Base-by-base conservation (phyloP, 352 stramenopile genomes). In the Pythium myriotylum region DNA sequence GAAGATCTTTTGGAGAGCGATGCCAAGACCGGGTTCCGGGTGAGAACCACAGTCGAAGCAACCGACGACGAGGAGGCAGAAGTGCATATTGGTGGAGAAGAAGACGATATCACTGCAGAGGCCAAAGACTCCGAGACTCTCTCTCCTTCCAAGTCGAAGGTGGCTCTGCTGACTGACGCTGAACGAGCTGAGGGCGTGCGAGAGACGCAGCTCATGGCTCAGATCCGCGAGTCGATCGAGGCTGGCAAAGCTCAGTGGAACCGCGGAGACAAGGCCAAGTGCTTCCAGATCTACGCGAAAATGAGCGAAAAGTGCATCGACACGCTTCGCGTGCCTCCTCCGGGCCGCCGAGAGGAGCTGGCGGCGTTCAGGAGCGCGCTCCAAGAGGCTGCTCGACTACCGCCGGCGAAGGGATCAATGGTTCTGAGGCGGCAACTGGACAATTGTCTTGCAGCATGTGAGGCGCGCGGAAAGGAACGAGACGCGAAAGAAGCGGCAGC, bases 231-330 rank as follows among this genome's bases (percentile, higher is more conserved):
- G 17, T 73, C 79, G 0, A 71, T 94, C 23, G 70, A 84, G 54
- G 70, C 74, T 10, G 83, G 85, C 8, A 92, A 91, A 56, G 55
- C 68, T 16, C 77, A 86, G 46, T 94, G 88, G 62, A 94, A 94
- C 56, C 75, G 76, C 12, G 85, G 85, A 0, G 83, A 94, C 63
- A 90, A 90, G 55, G 67, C 63, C 16, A 85, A 86, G 57, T 94
- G 85, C 59, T 88, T 82, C 47, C 72, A 86, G 52, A 79, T 77
- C 40, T 91, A 91, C 54, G 63, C 76, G 5, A 76, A 79, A 23
- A 75, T 70, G 29, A 73, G 68, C 10, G 74, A 90, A 19, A 70
- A 74, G 55, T 73, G 67, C 29, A 61, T 84, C 6, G 64, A 76
- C 0, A 63, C 77, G 46, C 70, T 89, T 20, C 68, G 69, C 22